A percentile compares a stretch with the other conserved stretches of the same genome.
Evolutionary conservation across 805 yeast genomes (phyloP).

Genomic region (Cyberlindnera maclurae): DNA sequence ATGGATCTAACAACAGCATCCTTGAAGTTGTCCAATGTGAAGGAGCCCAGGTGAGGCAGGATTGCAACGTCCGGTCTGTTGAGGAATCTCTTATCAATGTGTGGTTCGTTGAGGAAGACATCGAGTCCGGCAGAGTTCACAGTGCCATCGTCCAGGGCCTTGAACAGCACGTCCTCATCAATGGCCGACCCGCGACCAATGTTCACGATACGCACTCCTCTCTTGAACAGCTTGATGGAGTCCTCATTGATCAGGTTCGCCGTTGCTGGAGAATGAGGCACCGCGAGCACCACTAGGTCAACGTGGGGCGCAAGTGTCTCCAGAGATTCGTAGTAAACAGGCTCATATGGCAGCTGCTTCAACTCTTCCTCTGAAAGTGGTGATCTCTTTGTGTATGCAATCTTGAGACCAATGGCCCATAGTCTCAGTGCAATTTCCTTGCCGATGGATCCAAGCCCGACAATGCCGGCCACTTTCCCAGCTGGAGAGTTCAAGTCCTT

Average conservation of each 20-base stretch:
- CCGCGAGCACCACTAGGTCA: slow-evolving; percentile 57
- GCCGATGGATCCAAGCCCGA: slow-evolving; percentile 77
- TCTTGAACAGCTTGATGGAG: slow-evolving; percentile 39
- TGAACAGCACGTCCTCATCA: slow-evolving; percentile 57
- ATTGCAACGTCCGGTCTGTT: slow-evolving; percentile 52
- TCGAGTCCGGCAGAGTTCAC: slow-evolving; percentile 65
- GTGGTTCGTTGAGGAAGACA: slow-evolving; percentile 62
- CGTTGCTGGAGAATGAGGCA: slow-evolving; percentile 60
- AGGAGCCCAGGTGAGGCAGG: slow-evolving; percentile 65
- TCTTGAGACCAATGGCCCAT: slow-evolving; percentile 52
- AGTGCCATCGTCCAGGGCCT: slow-evolving; percentile 52
- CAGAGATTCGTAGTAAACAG: slow-evolving; percentile 38
- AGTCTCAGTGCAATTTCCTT: slow-evolving; percentile 53
- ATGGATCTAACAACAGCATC: slow-evolving; percentile 47
- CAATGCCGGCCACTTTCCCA: slow-evolving; percentile 52
- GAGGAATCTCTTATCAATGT: slow-evolving; percentile 40
- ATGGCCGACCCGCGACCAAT: slow-evolving; percentile 71
- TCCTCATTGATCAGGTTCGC: slow-evolving; percentile 43
- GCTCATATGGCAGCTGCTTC: slow-evolving; percentile 38
- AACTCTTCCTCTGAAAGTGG: slow-evolving; percentile 29
- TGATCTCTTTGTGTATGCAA: slow-evolving; percentile 54
- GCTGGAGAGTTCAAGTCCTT: slow-evolving; percentile 43
- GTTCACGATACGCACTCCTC: slow-evolving; percentile 58
- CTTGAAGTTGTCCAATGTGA: slow-evolving; percentile 50
- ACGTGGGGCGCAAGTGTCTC: slow-evolving; percentile 32